Percentiles rank a stretch among this genome's conserved stretches.
phyloP scores from a whole-genome alignment of 31 red algal species.

The Odonthalia washingtoniensis region DNA sequence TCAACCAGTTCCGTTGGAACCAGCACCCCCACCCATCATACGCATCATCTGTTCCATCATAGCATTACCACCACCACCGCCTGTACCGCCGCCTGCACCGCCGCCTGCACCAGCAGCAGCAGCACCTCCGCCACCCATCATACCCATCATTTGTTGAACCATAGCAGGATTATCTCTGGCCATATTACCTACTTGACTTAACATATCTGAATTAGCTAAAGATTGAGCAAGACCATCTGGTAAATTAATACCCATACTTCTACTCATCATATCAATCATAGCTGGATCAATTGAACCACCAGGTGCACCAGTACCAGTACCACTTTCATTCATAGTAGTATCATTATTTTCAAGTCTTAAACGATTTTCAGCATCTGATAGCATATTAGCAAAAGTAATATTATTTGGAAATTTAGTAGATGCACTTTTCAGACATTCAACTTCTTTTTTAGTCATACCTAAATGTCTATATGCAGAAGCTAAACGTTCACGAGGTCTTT shows the following conservation, averaged over 20 bases:
- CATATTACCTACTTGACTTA: constrained; percentile 50
- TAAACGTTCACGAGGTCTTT: constrained; percentile 74
- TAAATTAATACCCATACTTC: constrained; percentile 52
- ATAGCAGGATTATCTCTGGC: constrained; percentile 48
- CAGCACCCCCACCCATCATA: too few relatives aligned
- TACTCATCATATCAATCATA: constrained; percentile 30
- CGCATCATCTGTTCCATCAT: too few relatives aligned
- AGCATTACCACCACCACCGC: too few relatives aligned
- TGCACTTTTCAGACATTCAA: constrained; percentile 35
- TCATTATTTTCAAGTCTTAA: neutral
- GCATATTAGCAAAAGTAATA: constrained; percentile 21
- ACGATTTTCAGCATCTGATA: constrained; percentile 35
- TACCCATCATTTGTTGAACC: constrained; percentile 54
- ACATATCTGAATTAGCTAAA: constrained; percentile 40
- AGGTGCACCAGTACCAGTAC: neutral
- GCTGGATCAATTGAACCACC: neutral
- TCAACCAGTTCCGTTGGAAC: too few relatives aligned
- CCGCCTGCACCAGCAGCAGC: neutral
- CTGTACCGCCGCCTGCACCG: too few relatives aligned
- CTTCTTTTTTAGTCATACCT: constrained; percentile 66
- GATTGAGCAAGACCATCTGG: constrained; percentile 21
- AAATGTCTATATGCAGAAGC: constrained; percentile 77
- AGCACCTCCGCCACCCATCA: constrained; percentile 36
- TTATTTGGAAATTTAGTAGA: constrained; percentile 36
- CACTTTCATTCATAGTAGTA: neutral